A percentile compares a stretch with the other conserved stretches of the same genome.
phyloP scores from a whole-genome alignment of 2,329 filamentous ascomycete genomes.

The Fusarium beomiforme region DNA sequence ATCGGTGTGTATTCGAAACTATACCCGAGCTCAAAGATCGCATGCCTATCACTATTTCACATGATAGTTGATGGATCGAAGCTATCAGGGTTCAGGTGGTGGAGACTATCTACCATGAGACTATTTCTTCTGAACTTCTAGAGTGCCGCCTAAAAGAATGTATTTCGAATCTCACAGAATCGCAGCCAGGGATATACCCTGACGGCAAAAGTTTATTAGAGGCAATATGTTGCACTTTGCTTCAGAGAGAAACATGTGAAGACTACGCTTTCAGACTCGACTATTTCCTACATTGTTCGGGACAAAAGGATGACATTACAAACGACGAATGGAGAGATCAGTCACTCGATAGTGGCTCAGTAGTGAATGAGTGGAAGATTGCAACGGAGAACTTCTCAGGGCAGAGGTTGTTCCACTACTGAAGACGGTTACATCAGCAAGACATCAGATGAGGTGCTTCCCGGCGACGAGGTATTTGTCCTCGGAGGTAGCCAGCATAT shows the following conservation, averaged over 20 bases:
- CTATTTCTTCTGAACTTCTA: not conserved
- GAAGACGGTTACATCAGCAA: not conserved
- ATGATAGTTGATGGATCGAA: not conserved
- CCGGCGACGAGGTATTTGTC: not conserved
- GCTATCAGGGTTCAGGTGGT: not conserved
- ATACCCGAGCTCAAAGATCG: not conserved
- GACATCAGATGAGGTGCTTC: rapidly evolving
- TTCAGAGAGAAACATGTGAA: not conserved
- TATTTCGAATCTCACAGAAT: not conserved
- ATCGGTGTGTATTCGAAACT: not conserved
- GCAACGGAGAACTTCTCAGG: rapidly evolving
- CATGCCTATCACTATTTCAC: not conserved
- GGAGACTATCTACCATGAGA: not conserved
- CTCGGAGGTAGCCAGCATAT: rapidly evolving
- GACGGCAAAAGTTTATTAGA: not conserved
- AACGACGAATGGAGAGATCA: not conserved
- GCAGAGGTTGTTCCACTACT: not conserved
- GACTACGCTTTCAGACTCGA: not conserved
- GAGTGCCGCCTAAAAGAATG: not conserved
- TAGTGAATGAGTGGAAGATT: not conserved
- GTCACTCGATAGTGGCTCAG: too few relatives aligned
- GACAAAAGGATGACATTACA: too few relatives aligned
- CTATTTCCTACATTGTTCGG: too few relatives aligned
- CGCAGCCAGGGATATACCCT: not conserved
- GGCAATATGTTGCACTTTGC: not conserved